Base-by-base conservation (phyloP, 108 stramenopile genomes). In the Fragilaria radians region DNA sequence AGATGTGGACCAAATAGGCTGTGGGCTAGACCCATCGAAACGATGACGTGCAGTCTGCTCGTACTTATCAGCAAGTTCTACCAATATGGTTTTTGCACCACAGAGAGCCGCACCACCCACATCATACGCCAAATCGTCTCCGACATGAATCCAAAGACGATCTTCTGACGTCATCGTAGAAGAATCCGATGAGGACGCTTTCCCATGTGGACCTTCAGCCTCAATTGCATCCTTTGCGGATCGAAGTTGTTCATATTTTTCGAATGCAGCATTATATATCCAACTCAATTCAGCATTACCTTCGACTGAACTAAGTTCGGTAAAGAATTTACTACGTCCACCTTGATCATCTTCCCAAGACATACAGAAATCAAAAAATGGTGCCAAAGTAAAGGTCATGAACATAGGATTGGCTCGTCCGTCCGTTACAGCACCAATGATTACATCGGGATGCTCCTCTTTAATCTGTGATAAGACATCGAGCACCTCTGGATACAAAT, bases 391-490 rank as follows among this genome's bases (percentile, higher is more conserved):
- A 71, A 93, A 93, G 0, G 87, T 86, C 88, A 94, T 94, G 34
- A 88, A 56, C 59, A 76, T 50, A 0, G 92, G 92, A 63, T 94
- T 90, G 56, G 88, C 92, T 48, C 74, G 75, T 14, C 92, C 92
- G 72, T 94, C 88, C 0, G 92, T 94, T 7, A 94, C 89, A 24
- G 92, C 92, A 29, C 88, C 92, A 57, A 94, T 86, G 26, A 90
- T 77, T 0, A 88, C 86, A 33, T 81, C 59, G 25, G 89, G 92
- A 45, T 94, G 77, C 25, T 81, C 73, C 49, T 84, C 61, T 56
- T 83, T 85, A 56, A 90, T 90, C 63, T 86, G 48, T 30, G 79
- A 68, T 32, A 94, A 61, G 0, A 79, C 59, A 23, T 83, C 68
- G 17, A 88, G 70, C 22, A 79, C 63, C 56, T 84, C 85, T 0